phyloP scores from a whole-genome alignment of 176 grass and related monocot genomes.

The Ensete ventricosum region DNA sequence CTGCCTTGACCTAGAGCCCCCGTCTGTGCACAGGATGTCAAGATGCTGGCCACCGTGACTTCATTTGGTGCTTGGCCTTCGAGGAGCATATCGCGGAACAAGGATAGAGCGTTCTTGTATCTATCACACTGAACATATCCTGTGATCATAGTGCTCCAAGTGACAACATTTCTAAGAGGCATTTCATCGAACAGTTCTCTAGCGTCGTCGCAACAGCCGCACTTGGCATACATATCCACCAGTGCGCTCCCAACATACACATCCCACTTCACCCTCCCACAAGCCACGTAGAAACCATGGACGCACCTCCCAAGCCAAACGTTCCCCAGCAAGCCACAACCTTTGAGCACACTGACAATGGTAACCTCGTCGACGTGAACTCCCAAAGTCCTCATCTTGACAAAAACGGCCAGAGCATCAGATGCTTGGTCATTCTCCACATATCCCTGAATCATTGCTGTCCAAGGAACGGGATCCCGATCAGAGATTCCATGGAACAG shows the following conservation, averaged over 20 bases:
- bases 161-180: conserved; percentile 12
- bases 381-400: conserved; percentile 3
- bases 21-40: background rate
- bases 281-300: conserved; percentile 19
- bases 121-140: conserved; percentile 2
- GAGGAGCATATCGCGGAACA: conserved; percentile 12
- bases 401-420: conserved; percentile 5
- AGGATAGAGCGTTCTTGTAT: background rate
- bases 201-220: conserved; percentile 11
- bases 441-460: conserved; percentile 13
- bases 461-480: conserved; percentile 12
- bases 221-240: conserved; percentile 19
- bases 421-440: background rate
- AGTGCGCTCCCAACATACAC: conserved; percentile 6
- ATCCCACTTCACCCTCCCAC: conserved; percentile 22
- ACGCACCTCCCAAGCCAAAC: conserved; percentile 21
- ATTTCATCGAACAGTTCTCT: conserved; percentile 18
- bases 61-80: conserved; percentile 3
- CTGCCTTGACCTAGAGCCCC: conserved; percentile 21
- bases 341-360: conserved; percentile 17
- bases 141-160: conserved; percentile 21
- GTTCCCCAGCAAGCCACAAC: conserved; percentile 8
- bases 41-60: background rate
- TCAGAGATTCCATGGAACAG: background rate
- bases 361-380: conserved; percentile 13